Evolutionary conservation across 2,329 filamentous ascomycete genomes (phyloP).

Genomic region (Dissoconium aciculare): DNA sequence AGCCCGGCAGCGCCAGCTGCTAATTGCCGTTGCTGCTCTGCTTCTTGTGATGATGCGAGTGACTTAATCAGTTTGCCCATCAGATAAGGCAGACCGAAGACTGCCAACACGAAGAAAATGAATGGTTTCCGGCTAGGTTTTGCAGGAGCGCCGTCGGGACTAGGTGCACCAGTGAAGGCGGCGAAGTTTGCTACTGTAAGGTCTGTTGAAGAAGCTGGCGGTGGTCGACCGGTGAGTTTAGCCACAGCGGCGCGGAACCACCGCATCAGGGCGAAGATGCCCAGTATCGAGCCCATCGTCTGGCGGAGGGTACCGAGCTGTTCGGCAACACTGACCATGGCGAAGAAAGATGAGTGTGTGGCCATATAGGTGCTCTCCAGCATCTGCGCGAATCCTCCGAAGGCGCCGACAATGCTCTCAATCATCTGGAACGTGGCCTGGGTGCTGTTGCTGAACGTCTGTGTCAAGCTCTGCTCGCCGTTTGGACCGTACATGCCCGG

Average conservation of each 20-base stretch:
- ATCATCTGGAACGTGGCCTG: constrained; percentile 97
- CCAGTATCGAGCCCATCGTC: constrained; percentile 81
- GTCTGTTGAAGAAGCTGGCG: constrained; percentile 70
- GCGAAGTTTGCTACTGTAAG: constrained; percentile 87
- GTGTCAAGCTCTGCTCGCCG: constrained; percentile 87
- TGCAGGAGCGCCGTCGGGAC: constrained; percentile 50
- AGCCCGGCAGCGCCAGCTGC: constrained; percentile 33
- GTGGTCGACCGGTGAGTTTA: constrained; percentile 81
- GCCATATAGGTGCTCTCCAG: constrained; percentile 99
- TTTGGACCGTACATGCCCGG: constrained; percentile 38
- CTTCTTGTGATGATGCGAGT: constrained; percentile 70
- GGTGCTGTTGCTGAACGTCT: constrained; percentile 86
- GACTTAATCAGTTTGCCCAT: constrained; percentile 92
- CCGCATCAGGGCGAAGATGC: constrained; percentile 88
- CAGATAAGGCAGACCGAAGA: constrained; percentile 88
- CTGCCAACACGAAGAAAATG: constrained; percentile 85
- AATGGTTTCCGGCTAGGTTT: constrained; percentile 88
- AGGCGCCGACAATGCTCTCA: constrained; percentile 89
- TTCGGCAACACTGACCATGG: constrained; percentile 96
- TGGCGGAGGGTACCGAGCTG: constrained; percentile 89
- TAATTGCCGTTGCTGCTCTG: constrained; percentile 53
- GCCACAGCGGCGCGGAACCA: constrained; percentile 88
- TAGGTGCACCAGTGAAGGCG: constrained; percentile 55
- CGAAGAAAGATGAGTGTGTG: constrained; percentile 95
- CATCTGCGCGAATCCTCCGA: constrained; percentile 98